Evolutionary conservation across 257 asterid genomes (phyloP).

Genomic region (Przewalskia tangutica): DNA sequence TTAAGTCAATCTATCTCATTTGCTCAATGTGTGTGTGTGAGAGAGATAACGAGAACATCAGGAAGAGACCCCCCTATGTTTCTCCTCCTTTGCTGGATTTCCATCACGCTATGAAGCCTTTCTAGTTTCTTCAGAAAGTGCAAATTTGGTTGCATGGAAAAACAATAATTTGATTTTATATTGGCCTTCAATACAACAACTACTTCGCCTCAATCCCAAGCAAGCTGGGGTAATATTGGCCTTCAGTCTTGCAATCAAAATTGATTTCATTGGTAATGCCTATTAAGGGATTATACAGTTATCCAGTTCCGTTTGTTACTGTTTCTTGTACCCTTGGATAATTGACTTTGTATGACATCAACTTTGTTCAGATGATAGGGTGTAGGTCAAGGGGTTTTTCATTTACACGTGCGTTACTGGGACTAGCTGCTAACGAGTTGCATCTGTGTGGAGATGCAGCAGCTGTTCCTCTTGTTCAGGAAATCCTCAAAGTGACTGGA

Average conservation of each 20-base stretch:
- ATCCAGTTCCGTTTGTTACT: background rate
- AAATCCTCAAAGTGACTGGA: conserved; percentile 77
- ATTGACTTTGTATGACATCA: background rate
- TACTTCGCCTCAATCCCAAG: too few relatives aligned
- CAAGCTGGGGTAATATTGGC: too few relatives aligned
- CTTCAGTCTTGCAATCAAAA: background rate
- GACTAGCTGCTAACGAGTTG: conserved; percentile 81
- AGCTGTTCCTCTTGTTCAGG: conserved; percentile 77
- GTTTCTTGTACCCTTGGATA: background rate
- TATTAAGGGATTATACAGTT: background rate
- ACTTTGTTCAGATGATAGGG: conserved; percentile 60
- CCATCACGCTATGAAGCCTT: background rate
- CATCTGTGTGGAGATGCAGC: conserved; percentile 98
- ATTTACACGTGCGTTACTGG: conserved; percentile 91
- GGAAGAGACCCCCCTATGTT: background rate
- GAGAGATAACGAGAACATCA: background rate
- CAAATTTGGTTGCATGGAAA: background rate
- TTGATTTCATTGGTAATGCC: background rate
- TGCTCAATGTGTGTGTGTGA: background rate
- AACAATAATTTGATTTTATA: background rate
- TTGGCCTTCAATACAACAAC: background rate
- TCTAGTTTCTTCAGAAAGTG: background rate
- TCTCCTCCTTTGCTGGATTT: background rate
- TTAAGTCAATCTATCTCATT: background rate
- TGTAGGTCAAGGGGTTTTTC: conserved; percentile 81